Evolutionary conservation across 345 rosid genomes (phyloP).

Genomic region (Erucastrum elatum): DNA sequence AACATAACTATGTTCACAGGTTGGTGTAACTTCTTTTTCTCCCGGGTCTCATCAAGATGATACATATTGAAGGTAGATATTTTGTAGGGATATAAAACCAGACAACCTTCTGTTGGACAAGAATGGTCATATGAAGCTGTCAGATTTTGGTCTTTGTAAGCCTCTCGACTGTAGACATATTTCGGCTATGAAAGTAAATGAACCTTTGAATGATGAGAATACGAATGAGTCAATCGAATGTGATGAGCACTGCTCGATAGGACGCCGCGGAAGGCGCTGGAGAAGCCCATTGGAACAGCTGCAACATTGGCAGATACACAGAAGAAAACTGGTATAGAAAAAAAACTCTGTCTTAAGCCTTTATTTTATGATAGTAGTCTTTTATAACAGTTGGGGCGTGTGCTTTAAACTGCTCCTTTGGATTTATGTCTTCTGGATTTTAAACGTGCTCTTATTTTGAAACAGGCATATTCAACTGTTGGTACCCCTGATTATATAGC

Average conservation of each 20-base stretch:
- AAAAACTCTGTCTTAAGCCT: constrained; percentile 15
- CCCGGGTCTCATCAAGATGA: no score
- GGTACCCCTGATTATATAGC: constrained; percentile 99
- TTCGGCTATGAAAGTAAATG: constrained; percentile 69
- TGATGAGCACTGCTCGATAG: constrained; percentile 54
- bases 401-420: not conserved
- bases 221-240: constrained; percentile 63
- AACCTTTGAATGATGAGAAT: constrained; percentile 65
- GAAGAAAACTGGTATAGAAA: constrained; percentile 74
- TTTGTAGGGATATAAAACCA: constrained; percentile 89
- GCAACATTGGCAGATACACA: constrained; percentile 87
- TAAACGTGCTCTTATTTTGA: not conserved
- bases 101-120: constrained; percentile 89
- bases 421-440: constrained; percentile 20
- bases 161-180: constrained; percentile 84
- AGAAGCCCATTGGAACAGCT: constrained; percentile 79
- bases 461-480: constrained; percentile 87
- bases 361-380: not conserved
- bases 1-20: constrained; percentile 92
- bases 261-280: constrained; percentile 68
- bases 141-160: constrained; percentile 99
- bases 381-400: not conserved
- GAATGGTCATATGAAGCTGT: constrained; percentile 89
- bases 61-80: constrained; percentile 8
- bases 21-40: constrained; percentile 33